Base-by-base conservation (phyloP, 768 basidiomycete genomes). In the Sporobolomyces phaffii region DNA sequence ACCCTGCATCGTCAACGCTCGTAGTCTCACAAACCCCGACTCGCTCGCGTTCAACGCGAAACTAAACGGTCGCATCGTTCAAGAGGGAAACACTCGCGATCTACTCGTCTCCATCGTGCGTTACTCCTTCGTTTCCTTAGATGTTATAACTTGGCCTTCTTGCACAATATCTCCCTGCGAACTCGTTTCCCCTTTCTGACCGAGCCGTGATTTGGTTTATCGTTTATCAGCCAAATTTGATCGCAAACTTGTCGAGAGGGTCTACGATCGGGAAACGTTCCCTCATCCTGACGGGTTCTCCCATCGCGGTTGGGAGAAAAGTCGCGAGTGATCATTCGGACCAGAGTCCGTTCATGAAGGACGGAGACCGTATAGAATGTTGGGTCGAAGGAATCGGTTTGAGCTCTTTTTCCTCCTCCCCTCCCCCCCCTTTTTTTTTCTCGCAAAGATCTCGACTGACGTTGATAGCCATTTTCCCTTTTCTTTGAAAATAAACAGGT, bases 201-300 rank as follows among this genome's bases (percentile, higher is more conserved):
- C n/a, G n/a, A n/a, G n/a, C n/a, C n/a, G n/a, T n/a, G n/a, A n/a
- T n/a, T n/a, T n/a, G n/a, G n/a, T n/a, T n/a, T n/a, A n/a, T n/a
- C n/a, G n/a, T n/a, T n/a, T n/a, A n/a, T n/a, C 38, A 72, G 70
- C 65, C 70, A 1, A 64, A 72, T 31, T 33, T 77, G 51, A 73
- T 78, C 49, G 70, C 76, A 5, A 70, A 70, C 59, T 59, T 77
- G 28, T 77, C 77, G 1, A 73, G 76, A 50, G 78, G 78, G 4
- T 73, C 77, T 3, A 79, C 77, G 0, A 69, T 79, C n/a, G 65
- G 69, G 10, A 60, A 74, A 9, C 78, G 77, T 7, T 77, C 76
- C 1, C 48, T 79, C 29, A 77, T 79, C 69, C 65, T 78, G 40
- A 78, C 78, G 8, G 77, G 76, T 15, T 71, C 74, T 6, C 74